phyloP scores from a whole-genome alignment of 2,329 filamentous ascomycete species.

The Ceratocystis destructans region DNA sequence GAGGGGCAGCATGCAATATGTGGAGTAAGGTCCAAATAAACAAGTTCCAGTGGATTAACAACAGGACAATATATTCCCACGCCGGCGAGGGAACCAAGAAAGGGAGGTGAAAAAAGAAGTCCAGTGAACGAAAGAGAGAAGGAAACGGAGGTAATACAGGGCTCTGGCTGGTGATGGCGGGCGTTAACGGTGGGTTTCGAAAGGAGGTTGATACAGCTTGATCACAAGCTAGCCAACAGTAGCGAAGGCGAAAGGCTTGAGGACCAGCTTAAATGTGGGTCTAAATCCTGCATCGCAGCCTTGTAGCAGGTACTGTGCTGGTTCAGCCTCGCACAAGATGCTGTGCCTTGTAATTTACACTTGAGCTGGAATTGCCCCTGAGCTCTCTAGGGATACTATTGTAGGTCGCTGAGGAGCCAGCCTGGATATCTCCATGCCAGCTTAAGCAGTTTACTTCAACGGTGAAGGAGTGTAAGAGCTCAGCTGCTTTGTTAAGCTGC shows the following conservation, averaged over 20 bases:
- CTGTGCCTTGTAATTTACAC: not conserved
- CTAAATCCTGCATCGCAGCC: not conserved
- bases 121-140: not conserved
- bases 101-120: not conserved
- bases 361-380: too few relatives aligned
- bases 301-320: not conserved
- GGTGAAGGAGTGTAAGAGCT: not conserved
- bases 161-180: not conserved
- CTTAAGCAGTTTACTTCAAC: not conserved
- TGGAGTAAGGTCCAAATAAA: not conserved
- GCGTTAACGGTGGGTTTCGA: not conserved
- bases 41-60: not conserved
- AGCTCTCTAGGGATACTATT: not conserved
- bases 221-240: not conserved
- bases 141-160: not conserved
- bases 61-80: not conserved
- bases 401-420: not conserved
- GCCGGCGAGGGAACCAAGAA: slow-evolving; percentile 1
- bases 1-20: not conserved
- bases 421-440: not conserved
- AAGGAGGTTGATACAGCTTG: slow-evolving; percentile 3
- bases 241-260: not conserved
- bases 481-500: not conserved
- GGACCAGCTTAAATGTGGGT: not conserved
- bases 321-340: not conserved